Base-by-base conservation (phyloP, 768 basidiomycete species). In the Panellus pusillus region DNA sequence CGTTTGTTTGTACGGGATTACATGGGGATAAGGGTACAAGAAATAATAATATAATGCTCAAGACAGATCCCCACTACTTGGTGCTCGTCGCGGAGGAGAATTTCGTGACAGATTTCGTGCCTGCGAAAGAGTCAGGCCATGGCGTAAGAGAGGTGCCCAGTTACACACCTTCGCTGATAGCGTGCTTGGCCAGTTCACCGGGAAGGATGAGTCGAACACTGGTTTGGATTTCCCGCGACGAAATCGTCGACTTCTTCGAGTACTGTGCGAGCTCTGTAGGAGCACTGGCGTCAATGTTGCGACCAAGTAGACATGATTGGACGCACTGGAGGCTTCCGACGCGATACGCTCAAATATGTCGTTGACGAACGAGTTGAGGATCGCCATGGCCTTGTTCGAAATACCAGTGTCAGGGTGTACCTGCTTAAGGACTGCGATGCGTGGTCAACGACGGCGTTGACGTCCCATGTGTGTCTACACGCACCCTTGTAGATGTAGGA, bases 381-480 rank as follows among this genome's bases (percentile, higher is more conserved):
- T 89, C 47, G 87, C 84, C 86, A 89, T 87, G 11, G 85, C 85
- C 74, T 91, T 91, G 83, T 89, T 91, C 48, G 89, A 91, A 76
- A 93, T 91, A 84, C 91, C 91, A 57, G 91, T 92, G 72, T 92
- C 91, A 57, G 91, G 91, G 79, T 93, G 91, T 54, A 93, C 91
- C 74, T 93, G 91, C 78, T 90, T 91, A 68, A 93, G 78, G 64
- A 91, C 91, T 87, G 48, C 13, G 51, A 29, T 17, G 46, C 50
- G 24, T 49, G 32, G 46, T 40, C 52, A 47, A 43, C 15, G 11
- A 55, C 11, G 31, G 17, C 15, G 28, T 37, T 9, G 19, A 19
- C 27, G 17, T 19, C 2, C 0, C 13, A 24, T 24, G 24, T 24
- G 24, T 24, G 24, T 24, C 60, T 17, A 31, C 29, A 65, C 76